A percentile compares a stretch with the other conserved stretches of the same genome.
These are phyloP conservation scores for Teratosphaeria zuluensis DNA, from an alignment of 2,329 filamentous ascomycete species.

Conservation along the genomic window DNA sequence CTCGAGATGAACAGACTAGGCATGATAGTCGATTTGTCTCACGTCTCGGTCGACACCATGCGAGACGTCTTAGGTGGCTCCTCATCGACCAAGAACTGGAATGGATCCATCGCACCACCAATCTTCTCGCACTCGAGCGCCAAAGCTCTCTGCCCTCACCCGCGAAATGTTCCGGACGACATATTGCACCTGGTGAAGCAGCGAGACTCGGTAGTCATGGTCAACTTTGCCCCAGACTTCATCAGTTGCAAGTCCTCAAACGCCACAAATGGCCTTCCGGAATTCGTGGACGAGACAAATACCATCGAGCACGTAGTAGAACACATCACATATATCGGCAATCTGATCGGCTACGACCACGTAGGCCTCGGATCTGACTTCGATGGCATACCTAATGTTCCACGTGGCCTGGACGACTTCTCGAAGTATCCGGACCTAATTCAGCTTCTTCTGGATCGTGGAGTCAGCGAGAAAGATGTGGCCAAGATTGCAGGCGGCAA, in stretches of 20 bases:
- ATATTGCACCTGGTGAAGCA: constrained; percentile 67
- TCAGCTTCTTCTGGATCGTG: constrained; percentile 60
- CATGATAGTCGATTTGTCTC: constrained; percentile 85
- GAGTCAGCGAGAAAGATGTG: constrained; percentile 64
- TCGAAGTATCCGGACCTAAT: constrained; percentile 72
- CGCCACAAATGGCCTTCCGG: constrained; percentile 52
- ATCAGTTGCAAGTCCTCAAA: constrained; percentile 58
- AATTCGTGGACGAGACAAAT: constrained; percentile 56
- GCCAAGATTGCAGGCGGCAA: constrained; percentile 72
- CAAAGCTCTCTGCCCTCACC: constrained; percentile 72
- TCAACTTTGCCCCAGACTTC: constrained; percentile 79
- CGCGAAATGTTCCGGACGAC: constrained; percentile 81
- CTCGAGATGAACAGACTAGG: constrained; percentile 89
- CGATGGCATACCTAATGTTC: constrained; percentile 61
- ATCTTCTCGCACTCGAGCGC: constrained; percentile 87
- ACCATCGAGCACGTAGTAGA: constrained; percentile 68
- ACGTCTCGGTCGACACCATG: constrained; percentile 75
- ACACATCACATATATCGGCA: constrained; percentile 75
- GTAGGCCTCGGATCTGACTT: constrained; percentile 87
- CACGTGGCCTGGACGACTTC: constrained; percentile 73
- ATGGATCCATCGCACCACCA: constrained; percentile 66
- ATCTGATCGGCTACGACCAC: constrained; percentile 74
- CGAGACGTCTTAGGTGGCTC: constrained; percentile 59
- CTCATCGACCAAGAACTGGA: constrained; percentile 45
- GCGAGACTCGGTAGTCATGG: constrained; percentile 71